Evolutionary conservation across 345 rosid species (phyloP).

Genomic region (Theobroma cacao): DNA sequence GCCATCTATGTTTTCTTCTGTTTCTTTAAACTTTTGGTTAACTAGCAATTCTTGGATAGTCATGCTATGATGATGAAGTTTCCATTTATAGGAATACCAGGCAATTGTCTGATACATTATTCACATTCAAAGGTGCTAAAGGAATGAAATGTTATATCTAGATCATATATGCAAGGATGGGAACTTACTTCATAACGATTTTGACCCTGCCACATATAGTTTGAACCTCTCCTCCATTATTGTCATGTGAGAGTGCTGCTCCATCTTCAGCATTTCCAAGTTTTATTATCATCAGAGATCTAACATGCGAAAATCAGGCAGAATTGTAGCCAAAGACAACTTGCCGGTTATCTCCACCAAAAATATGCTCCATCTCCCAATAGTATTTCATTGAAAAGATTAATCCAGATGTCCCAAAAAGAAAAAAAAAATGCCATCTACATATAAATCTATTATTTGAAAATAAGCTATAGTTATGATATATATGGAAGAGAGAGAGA

Average conservation of each 20-base stretch:
- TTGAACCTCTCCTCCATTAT: neutral
- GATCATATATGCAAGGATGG: neutral
- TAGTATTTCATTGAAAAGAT: neutral
- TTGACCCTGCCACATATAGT: neutral
- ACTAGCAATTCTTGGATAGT: neutral
- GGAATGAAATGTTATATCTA: neutral
- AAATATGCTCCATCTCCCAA: neutral
- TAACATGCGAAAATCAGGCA: constrained; percentile 30
- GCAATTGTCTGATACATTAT: neutral
- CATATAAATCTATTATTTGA: neutral
- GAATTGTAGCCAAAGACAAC: constrained; percentile 42
- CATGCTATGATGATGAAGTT: neutral
- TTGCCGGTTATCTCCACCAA: constrained; percentile 26
- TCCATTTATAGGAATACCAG: neutral
- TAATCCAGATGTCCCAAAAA: neutral
- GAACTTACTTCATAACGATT: neutral
- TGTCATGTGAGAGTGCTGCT: neutral
- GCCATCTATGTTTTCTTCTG: neutral
- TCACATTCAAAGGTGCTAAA: neutral
- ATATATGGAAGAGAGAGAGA: too few relatives aligned
- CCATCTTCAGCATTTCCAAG: neutral
- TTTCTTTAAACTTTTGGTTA: neutral
- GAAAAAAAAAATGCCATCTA: neutral
- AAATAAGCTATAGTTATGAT: neutral
- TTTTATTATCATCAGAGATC: constrained; percentile 29